These are phyloP conservation scores for Neopestalotiopsis sp. DNA, from an alignment of 2,329 filamentous ascomycete genomes.

Conservation along the genomic window DNA sequence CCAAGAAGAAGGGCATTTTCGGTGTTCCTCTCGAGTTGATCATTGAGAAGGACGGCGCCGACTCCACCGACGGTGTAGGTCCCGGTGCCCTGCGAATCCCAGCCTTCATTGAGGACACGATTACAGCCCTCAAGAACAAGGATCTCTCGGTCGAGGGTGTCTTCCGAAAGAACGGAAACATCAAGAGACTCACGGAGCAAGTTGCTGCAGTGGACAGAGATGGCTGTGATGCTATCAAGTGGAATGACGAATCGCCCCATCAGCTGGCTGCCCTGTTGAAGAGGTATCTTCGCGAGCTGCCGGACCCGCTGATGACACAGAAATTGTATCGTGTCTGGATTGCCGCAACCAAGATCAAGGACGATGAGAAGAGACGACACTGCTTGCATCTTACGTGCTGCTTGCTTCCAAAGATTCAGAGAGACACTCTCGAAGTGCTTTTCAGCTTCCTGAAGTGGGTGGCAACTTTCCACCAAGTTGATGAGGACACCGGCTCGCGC, in stretches of 20 bases:
- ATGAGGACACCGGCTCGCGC: slow-evolving; percentile 96
- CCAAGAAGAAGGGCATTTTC: slow-evolving; percentile 94
- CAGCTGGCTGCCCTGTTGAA: slow-evolving; percentile 94
- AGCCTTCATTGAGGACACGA: slow-evolving; percentile 91
- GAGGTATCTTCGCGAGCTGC: slow-evolving; percentile 92
- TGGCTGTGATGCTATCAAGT: slow-evolving; percentile 83
- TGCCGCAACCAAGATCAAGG: slow-evolving; percentile 83
- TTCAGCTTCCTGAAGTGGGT: slow-evolving; percentile 98
- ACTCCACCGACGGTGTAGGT: slow-evolving; percentile 96
- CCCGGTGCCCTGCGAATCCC: slow-evolving; percentile 90
- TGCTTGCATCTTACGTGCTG: slow-evolving; percentile 92
- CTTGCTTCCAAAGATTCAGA: slow-evolving; percentile 86
- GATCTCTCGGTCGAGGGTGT: slow-evolving; percentile 98
- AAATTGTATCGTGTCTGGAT: slow-evolving; percentile 94
- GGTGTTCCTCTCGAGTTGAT: slow-evolving; percentile 87
- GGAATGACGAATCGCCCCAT: slow-evolving; percentile 88
- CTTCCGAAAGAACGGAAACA: slow-evolving; percentile 99
- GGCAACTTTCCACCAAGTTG: slow-evolving; percentile 94
- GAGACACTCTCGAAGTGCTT: slow-evolving; percentile 92
- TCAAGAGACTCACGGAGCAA: slow-evolving; percentile 87
- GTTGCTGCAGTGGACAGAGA: slow-evolving; percentile 85
- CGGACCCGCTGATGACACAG: slow-evolving; percentile 91
- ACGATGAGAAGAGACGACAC: slow-evolving; percentile 80
- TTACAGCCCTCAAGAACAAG: slow-evolving; percentile 97
- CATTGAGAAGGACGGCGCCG: slow-evolving; percentile 90